Conservation (phyloP, 805 yeast species). For the Teunomyces cretensis region DNA sequence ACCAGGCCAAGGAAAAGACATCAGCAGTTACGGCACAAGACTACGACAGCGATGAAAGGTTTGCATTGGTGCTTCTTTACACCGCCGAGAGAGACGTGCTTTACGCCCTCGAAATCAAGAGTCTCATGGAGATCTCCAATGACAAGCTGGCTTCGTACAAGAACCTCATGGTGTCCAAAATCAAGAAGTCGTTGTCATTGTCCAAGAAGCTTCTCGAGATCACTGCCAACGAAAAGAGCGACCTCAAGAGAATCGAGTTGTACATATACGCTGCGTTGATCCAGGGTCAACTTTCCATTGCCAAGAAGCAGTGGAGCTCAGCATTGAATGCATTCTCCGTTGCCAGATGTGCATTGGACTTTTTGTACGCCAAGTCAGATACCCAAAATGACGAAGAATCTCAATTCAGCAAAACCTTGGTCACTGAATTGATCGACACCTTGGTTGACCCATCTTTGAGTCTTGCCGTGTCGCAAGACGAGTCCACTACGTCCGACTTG, state of each 20-base stretch:
- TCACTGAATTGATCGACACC: constrained; percentile 56
- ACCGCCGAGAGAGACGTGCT: constrained; percentile 78
- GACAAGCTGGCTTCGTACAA: constrained; percentile 48
- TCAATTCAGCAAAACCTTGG: constrained; percentile 35
- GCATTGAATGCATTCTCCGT: constrained; percentile 56
- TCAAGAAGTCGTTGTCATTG: constrained; percentile 58
- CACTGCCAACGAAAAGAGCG: constrained; percentile 34
- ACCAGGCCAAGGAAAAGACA: constrained; percentile 47
- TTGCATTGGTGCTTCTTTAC: constrained; percentile 59
- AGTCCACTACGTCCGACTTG: constrained; percentile 8
- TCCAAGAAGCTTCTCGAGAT: constrained; percentile 44
- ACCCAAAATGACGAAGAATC: constrained; percentile 17
- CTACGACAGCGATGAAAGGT: constrained; percentile 50
- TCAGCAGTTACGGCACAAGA: constrained; percentile 47
- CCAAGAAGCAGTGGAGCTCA: constrained; percentile 53
- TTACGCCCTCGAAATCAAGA: constrained; percentile 62
- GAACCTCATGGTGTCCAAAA: constrained; percentile 54
- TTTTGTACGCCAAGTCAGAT: constrained; percentile 27
- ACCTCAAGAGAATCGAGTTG: constrained; percentile 25
- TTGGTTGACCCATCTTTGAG: constrained; percentile 66
- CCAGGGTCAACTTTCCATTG: constrained; percentile 51
- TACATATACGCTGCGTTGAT: constrained; percentile 46
- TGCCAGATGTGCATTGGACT: constrained; percentile 62
- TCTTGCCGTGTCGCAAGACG: constrained; percentile 49
- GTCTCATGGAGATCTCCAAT: constrained; percentile 52